A percentile compares a stretch with the other conserved stretches of the same genome.
phyloP scores from a whole-genome alignment of 163 green algal species.

The Coccomyxa subellipsoidea region DNA sequence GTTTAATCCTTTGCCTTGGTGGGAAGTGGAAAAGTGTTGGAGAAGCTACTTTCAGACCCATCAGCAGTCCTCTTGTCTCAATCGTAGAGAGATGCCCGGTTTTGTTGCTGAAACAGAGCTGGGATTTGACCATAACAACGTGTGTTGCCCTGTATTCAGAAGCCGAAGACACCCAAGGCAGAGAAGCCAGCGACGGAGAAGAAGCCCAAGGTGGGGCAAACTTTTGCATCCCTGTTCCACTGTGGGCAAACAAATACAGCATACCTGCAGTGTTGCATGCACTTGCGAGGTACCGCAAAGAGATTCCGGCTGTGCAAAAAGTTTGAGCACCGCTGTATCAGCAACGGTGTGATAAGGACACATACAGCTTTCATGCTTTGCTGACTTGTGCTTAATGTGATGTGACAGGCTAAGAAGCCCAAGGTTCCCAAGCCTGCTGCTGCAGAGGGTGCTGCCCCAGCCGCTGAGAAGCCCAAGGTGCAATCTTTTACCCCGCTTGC shows the following conservation, averaged over 20 bases:
- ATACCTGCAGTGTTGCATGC: background rate
- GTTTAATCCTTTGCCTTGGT: background rate
- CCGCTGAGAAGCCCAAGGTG: slow-evolving; percentile 6
- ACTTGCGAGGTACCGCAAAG: too few species aligned
- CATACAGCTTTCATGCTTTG: background rate
- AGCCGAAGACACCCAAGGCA: slow-evolving; percentile 2
- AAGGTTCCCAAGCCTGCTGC: slow-evolving; percentile 4
- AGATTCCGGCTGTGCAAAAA: too few species aligned
- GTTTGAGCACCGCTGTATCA: too few species aligned
- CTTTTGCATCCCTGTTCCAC: background rate
- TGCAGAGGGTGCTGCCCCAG: background rate
- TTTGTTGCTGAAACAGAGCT: background rate
- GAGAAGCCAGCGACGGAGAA: background rate
- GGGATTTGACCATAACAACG: background rate
- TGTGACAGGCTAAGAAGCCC: background rate
- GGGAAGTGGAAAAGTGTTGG: background rate
- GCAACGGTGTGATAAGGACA: too few species aligned
- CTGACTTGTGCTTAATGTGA: background rate
- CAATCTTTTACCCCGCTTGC: too few species aligned
- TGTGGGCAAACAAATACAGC: background rate
- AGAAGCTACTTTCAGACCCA: background rate
- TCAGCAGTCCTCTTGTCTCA: background rate
- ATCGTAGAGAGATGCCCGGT: background rate
- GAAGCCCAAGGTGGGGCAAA: background rate
- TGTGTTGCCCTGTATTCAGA: background rate